A percentile compares a stretch with the other conserved stretches of the same genome.
These are phyloP conservation scores for Coniochaeta sp. DNA, from an alignment of 2,329 filamentous ascomycete genomes.

Conservation along the genomic window DNA sequence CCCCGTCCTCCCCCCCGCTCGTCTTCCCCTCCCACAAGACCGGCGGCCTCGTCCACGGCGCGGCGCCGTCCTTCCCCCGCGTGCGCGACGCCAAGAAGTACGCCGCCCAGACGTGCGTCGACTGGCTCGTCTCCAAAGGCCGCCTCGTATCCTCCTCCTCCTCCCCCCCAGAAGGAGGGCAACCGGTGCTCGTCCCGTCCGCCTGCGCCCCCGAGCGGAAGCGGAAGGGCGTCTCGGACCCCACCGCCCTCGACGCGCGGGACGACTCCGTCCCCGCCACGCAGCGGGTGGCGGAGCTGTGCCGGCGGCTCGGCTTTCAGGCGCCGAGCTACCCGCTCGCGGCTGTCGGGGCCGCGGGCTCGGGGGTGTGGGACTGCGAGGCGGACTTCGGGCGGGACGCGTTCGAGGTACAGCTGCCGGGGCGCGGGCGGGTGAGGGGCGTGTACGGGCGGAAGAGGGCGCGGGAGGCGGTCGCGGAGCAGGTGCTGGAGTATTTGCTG, in stretches of 20 bases:
- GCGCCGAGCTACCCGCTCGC: slow-evolving; percentile 26
- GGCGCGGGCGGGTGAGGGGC: slow-evolving; percentile 24
- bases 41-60: slow-evolving; percentile 18
- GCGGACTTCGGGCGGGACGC: slow-evolving; percentile 24
- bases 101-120: slow-evolving; percentile 39
- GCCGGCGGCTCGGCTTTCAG: slow-evolving; percentile 21
- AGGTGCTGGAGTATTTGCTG: slow-evolving; percentile 28
- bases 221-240: background rate
- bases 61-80: slow-evolving; percentile 27
- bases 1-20: slow-evolving; percentile 13
- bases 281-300: slow-evolving; percentile 24
- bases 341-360: background rate
- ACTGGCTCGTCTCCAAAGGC: slow-evolving; percentile 27
- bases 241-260: background rate
- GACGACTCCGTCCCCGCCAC: slow-evolving; percentile 7
- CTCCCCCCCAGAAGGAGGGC: too few species aligned
- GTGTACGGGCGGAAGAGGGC: slow-evolving; percentile 26
- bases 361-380: slow-evolving; percentile 27
- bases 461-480: slow-evolving; percentile 30
- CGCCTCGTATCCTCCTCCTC: slow-evolving; percentile 15
- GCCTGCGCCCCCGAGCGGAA: slow-evolving; percentile 2
- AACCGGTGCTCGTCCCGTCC: too few species aligned
- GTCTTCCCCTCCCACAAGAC: slow-evolving; percentile 14
- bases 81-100: slow-evolving; percentile 50
- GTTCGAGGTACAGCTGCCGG: slow-evolving; percentile 19